These are phyloP conservation scores for Cicer chorassanicum DNA, from an alignment of 306 rosid genomes.

Conservation along the genomic window DNA sequence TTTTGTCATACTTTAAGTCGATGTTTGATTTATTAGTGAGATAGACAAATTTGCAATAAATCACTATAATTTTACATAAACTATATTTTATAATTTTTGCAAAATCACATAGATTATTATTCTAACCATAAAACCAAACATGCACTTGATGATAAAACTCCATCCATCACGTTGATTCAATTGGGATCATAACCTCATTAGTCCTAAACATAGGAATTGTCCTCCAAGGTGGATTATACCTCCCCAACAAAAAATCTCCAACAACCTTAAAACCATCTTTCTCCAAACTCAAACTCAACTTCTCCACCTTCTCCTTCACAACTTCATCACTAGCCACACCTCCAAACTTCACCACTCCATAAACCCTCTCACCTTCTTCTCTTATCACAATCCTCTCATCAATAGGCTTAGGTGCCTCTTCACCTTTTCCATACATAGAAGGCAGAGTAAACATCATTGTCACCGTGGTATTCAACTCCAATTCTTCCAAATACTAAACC, in stretches of 20 bases:
- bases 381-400: constrained; percentile 80
- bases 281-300: constrained; percentile 65
- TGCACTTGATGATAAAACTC: too few relatives aligned
- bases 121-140: too few relatives aligned
- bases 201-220: constrained; percentile 77
- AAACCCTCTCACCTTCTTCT: constrained; percentile 74
- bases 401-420: constrained; percentile 83
- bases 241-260: constrained; percentile 76
- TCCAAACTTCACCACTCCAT: constrained; percentile 77
- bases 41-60: too few relatives aligned
- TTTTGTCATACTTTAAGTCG: too few relatives aligned
- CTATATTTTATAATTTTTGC: too few relatives aligned
- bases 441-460: constrained; percentile 84
- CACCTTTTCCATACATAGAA: constrained; percentile 57
- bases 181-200: constrained; percentile 82
- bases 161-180: constrained; percentile 50
- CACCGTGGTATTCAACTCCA: constrained; percentile 61
- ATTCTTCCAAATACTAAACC: constrained; percentile 85
- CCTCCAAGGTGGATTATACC: constrained; percentile 92
- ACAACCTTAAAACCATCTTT: constrained; percentile 73
- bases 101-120: too few relatives aligned
- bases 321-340: constrained; percentile 67
- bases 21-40: too few relatives aligned
- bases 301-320: constrained; percentile 72
- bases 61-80: too few relatives aligned